Evolutionary conservation across 2,329 filamentous ascomycete species (phyloP).

Genomic region (Paraconiothyrium sp.): DNA sequence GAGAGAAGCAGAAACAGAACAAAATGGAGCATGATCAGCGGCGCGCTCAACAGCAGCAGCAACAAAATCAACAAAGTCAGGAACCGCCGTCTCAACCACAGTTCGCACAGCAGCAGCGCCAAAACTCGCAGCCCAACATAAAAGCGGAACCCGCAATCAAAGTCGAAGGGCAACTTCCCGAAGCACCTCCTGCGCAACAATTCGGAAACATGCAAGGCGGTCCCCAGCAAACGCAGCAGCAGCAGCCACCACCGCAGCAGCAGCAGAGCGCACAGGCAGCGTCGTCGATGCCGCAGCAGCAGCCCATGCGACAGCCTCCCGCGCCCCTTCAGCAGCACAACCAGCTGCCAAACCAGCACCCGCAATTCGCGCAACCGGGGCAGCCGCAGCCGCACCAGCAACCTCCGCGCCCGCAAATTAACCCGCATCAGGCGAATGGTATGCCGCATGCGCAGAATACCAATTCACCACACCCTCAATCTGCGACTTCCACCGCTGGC

Average conservation of each 20-base stretch:
- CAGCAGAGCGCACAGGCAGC: conserved; percentile 20
- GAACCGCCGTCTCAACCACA: conserved; percentile 29
- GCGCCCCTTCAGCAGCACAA: conserved; percentile 40
- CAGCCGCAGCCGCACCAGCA: conserved; percentile 43
- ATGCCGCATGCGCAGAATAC: conserved; percentile 46
- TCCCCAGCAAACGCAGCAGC: conserved; percentile 28
- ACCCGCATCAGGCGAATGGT: conserved; percentile 47
- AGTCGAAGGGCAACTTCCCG: conserved; percentile 42
- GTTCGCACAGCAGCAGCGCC: conserved; percentile 35
- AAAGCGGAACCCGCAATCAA: conserved; percentile 50
- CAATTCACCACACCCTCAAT: conserved; percentile 50
- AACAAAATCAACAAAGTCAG: conserved; percentile 23
- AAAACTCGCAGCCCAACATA: conserved; percentile 40
- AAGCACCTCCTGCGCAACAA: conserved; percentile 36
- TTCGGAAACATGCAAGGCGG: conserved; percentile 35
- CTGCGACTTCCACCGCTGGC: conserved; percentile 42
- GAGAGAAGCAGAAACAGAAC: conserved; percentile 44
- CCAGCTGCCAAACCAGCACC: conserved; percentile 39
- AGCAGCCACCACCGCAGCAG: conserved; percentile 14
- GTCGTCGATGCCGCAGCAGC: conserved; percentile 24
- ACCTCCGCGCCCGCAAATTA: conserved; percentile 47
- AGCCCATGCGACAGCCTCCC: conserved; percentile 38
- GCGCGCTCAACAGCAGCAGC: conserved; percentile 42
- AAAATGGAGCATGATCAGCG: conserved; percentile 46
- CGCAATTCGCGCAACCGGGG: conserved; percentile 37